Evolutionary conservation across 306 rosid genomes (phyloP).

Genomic region (Crotalaria pallida): DNA sequence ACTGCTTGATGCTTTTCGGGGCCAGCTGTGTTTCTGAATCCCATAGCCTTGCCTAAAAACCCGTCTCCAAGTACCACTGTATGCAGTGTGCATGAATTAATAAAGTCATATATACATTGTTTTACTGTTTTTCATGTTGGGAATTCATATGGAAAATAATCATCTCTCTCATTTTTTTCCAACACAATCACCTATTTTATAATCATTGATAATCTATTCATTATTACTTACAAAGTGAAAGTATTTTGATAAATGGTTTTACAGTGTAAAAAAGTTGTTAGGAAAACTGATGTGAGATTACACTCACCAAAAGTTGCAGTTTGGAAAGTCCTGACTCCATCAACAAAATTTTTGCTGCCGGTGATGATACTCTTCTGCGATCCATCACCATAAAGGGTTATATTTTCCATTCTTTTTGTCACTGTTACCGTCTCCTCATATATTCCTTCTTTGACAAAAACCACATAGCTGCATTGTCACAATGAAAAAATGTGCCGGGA

Average conservation of each 20-base stretch:
- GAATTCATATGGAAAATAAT: no score
- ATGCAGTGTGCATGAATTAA: constrained; percentile 22
- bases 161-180: no score
- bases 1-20: constrained; percentile 68
- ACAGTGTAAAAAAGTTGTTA: no score
- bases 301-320: constrained; percentile 72
- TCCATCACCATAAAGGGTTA: constrained; percentile 86
- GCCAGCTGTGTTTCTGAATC: constrained; percentile 80
- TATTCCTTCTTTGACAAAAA: constrained; percentile 69
- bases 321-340: constrained; percentile 67
- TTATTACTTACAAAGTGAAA: no score
- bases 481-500: background rate
- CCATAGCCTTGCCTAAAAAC: constrained; percentile 53
- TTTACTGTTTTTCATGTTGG: background rate
- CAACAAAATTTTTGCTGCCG: constrained; percentile 58
- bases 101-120: background rate
- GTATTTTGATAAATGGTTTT: no score
- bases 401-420: constrained; percentile 48
- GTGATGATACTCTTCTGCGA: constrained; percentile 63
- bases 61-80: constrained; percentile 75
- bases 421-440: constrained; percentile 64
- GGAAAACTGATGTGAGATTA: no score
- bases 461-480: constrained; percentile 52
- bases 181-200: no score
- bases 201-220: no score